Percentiles rank a stretch among this genome's conserved stretches.
phyloP scores from a whole-genome alignment of 164 flowering plant species.

The Cinnamomum chago region DNA sequence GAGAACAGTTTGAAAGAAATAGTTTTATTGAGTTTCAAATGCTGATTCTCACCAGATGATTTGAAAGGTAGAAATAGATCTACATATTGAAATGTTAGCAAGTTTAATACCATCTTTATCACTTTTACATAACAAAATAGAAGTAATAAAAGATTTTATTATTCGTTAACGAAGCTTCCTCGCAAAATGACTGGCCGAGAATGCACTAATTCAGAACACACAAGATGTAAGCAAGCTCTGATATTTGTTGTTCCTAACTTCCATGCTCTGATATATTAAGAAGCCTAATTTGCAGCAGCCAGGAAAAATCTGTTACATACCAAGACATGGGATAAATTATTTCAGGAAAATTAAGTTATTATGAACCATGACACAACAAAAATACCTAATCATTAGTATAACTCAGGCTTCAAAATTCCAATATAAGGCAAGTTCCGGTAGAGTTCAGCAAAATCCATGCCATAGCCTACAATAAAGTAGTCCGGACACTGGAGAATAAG shows the following conservation, averaged over 20 bases:
- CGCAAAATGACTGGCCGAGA: background rate
- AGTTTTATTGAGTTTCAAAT: too few species aligned
- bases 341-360: background rate
- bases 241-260: background rate
- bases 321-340: background rate
- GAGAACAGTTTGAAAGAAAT: too few species aligned
- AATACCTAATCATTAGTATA: slow-evolving; percentile 27
- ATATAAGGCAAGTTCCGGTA: slow-evolving; percentile 89
- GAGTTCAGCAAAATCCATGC: slow-evolving; percentile 83
- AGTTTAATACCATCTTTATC: background rate
- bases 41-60: too few species aligned
- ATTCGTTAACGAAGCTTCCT: background rate
- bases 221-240: background rate
- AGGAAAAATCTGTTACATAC: background rate
- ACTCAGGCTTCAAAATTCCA: slow-evolving; percentile 87
- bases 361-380: background rate
- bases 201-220: background rate
- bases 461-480: slow-evolving; percentile 89
- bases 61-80: too few species aligned
- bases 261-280: background rate
- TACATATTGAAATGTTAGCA: too few species aligned
- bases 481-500: slow-evolving; percentile 72
- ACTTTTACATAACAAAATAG: background rate
- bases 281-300: background rate
- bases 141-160: background rate